Evolutionary conservation across 2,329 filamentous ascomycete genomes (phyloP), one percentile per base, ranked within the genome.

Genomic region (Trichoderma atroviride): DNA sequence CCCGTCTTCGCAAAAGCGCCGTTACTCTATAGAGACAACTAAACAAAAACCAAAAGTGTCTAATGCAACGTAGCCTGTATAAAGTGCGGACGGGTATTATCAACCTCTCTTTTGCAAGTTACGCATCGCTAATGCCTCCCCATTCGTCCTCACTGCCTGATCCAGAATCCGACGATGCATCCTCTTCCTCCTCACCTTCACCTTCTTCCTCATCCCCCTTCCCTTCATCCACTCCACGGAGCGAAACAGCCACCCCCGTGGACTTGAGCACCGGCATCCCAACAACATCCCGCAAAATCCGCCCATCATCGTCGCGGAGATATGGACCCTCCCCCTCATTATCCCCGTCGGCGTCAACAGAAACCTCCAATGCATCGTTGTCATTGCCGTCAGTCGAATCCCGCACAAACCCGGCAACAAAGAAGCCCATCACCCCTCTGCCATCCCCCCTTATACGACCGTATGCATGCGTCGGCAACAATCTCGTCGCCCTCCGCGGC

Each of bases 391-490:
- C 47, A 33, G 60, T 70, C 43, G 60, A 67, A 31, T 75, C 76
- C 40, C 78, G 77, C 3, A 93, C 86, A 79, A 99, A 97, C 0
- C 87, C 93, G n/a, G 89, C 93, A 24, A 97, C 92, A 75, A 99
- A 99, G 80, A 99, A 98, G 0, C 96, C 95, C 87, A 97, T 97
- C 0, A 94, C 92, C 0, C 94, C 93, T 72, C 91, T 88, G 11
- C 89, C 90, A 74, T 95, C 93, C 31, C 89, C 89, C 92, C 74
- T 94, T 92, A 78, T 92, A 90, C 37, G 93, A 92, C 70, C 95
- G 85, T 68, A 97, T 91, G 76, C 94, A 97, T 3, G 87, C 92
- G 31, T 95, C 90, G 6, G 89, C 87, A 1, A 92, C 78, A 3
- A 83, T 79, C 52, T 83, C 76, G 63, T 88, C 81, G 1, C 85